Evolutionary conservation across 2,329 filamentous ascomycete species (phyloP).

Genomic region (Myriosclerotinia scirpicola): DNA sequence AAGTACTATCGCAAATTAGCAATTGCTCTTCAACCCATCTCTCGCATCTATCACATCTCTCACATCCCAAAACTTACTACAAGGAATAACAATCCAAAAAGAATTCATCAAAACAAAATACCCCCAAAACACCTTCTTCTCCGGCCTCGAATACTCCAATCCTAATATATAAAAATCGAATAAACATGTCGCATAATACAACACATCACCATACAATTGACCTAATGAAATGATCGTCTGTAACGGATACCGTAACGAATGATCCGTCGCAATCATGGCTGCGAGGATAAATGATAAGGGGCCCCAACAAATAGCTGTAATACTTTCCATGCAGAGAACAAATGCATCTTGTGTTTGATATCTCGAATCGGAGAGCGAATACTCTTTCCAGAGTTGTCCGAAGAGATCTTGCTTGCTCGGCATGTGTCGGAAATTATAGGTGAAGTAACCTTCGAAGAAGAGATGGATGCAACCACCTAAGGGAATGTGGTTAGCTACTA

Average conservation of each 20-base stretch:
- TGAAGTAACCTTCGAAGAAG: constrained; percentile 48
- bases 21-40: background rate
- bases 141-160: constrained; percentile 1
- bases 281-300: background rate
- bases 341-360: constrained; percentile 54
- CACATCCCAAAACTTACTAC: background rate
- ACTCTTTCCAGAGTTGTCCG: constrained; percentile 59
- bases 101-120: background rate
- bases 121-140: constrained; percentile 1
- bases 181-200: background rate
- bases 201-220: background rate
- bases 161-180: constrained; percentile 1
- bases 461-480: constrained; percentile 39
- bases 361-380: constrained; percentile 55
- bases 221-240: background rate
- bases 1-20: background rate
- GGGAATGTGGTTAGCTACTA: background rate
- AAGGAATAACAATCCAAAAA: constrained; percentile 1
- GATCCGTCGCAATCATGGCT: constrained; percentile 1
- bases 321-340: constrained; percentile 54
- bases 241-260: background rate
- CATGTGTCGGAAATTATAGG: constrained; percentile 47
- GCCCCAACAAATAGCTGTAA: constrained; percentile 46
- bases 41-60: background rate
- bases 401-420: constrained; percentile 46